These are phyloP conservation scores for Adansonia rubrostipa DNA, from an alignment of 441 rosid species.

Conservation along the genomic window DNA sequence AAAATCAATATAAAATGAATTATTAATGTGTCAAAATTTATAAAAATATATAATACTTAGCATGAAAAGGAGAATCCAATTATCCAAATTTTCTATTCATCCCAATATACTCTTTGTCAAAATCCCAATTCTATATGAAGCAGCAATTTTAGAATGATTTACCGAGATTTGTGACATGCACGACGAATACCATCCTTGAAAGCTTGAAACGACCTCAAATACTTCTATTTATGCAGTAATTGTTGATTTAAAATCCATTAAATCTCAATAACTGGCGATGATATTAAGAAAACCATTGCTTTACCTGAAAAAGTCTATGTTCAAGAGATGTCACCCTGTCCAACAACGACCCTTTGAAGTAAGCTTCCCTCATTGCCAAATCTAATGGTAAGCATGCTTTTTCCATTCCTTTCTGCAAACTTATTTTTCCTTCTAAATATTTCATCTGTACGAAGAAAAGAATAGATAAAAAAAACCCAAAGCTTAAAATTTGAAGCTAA, in stretches of 20 bases:
- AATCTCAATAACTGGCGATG: background rate
- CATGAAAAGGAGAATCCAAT: too few relatives aligned
- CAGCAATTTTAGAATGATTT: too few relatives aligned
- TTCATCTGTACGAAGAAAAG: conserved; percentile 44
- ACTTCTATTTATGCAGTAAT: background rate
- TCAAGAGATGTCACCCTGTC: conserved; percentile 68
- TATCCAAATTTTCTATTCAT: too few relatives aligned
- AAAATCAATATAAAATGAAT: too few relatives aligned
- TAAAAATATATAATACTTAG: too few relatives aligned
- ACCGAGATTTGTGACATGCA: background rate
- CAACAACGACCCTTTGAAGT: conserved; percentile 62
- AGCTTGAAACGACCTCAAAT: background rate
- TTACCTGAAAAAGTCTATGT: conserved; percentile 58
- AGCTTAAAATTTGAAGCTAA: background rate
- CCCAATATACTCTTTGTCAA: too few relatives aligned
- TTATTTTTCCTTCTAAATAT: conserved; percentile 50
- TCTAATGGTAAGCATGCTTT: conserved; percentile 44
- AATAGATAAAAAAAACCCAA: background rate
- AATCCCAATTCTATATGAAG: too few relatives aligned
- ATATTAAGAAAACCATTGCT: background rate
- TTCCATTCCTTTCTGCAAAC: conserved; percentile 43
- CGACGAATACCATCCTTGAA: background rate
- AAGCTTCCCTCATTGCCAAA: conserved; percentile 56
- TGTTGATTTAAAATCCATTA: background rate
- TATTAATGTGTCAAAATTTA: too few relatives aligned